A percentile compares a stretch with the other conserved stretches of the same genome.
phyloP scores from a whole-genome alignment of 2,329 filamentous ascomycete species.

The Apiospora arundinis region DNA sequence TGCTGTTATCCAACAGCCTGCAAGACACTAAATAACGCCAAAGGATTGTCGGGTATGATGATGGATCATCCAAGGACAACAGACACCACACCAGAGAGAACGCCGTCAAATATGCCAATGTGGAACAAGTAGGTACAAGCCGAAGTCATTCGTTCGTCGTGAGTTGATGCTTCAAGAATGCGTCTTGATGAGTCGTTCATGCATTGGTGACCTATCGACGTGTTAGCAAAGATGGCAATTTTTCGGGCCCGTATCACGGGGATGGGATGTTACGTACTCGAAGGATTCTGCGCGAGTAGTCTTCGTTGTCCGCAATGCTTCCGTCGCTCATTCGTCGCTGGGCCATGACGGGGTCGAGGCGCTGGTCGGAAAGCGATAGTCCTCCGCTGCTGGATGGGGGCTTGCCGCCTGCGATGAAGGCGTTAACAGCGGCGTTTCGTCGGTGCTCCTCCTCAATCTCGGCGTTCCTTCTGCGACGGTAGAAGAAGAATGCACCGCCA shows the following conservation, averaged over 20 bases:
- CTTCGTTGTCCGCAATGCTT: slow-evolving; percentile 95
- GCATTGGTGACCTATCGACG: slow-evolving; percentile 43
- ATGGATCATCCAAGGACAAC: slow-evolving; percentile 41
- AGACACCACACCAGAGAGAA: slow-evolving; percentile 41
- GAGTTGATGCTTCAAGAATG: slow-evolving; percentile 35
- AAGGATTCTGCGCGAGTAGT: slow-evolving; percentile 94
- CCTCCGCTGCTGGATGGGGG: slow-evolving; percentile 68
- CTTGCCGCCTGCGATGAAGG: slow-evolving; percentile 72
- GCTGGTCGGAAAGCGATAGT: slow-evolving; percentile 78
- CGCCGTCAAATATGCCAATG: slow-evolving; percentile 41
- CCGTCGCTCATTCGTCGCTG: slow-evolving; percentile 88
- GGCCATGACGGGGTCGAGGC: slow-evolving; percentile 86
- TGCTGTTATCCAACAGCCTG: slow-evolving; percentile 32
- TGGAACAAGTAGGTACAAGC: slow-evolving; percentile 39
- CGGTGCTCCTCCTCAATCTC: slow-evolving; percentile 86
- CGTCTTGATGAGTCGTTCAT: slow-evolving; percentile 30
- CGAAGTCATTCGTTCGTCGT: slow-evolving; percentile 42
- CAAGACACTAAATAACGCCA: slow-evolving; percentile 40
- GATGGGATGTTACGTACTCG: slow-evolving; percentile 66
- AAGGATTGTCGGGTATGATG: slow-evolving; percentile 36
- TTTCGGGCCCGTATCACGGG: too few relatives aligned
- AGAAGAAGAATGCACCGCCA: slow-evolving; percentile 74
- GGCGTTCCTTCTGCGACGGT: slow-evolving; percentile 77
- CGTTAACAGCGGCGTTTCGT: slow-evolving; percentile 78
- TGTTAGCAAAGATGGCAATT: slow-evolving; percentile 21